These are phyloP conservation scores for Boletus coccyginus DNA, from an alignment of 768 basidiomycete genomes.

Conservation along the genomic window DNA sequence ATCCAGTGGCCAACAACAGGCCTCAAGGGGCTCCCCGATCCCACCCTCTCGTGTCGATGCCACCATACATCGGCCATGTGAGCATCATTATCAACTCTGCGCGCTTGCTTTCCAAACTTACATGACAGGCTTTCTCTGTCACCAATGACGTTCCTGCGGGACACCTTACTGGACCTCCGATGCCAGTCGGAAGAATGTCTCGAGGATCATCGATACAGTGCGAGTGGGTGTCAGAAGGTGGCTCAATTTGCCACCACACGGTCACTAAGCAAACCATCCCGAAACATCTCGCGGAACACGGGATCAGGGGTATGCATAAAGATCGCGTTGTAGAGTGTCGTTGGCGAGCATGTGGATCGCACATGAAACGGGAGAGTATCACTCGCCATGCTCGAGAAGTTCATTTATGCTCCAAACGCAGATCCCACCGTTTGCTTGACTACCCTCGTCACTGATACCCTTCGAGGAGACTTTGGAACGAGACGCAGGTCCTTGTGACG, in stretches of 20 bases:
- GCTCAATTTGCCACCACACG: not conserved
- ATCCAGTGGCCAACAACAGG: not conserved
- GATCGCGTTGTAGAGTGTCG: not conserved
- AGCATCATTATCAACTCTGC: not conserved
- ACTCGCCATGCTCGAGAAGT: conserved; percentile 14
- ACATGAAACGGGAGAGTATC: conserved; percentile 4
- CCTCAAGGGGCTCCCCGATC: not conserved
- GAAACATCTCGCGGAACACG: conserved; percentile 15
- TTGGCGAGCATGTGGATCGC: conserved; percentile 3
- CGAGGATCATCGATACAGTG: not conserved
- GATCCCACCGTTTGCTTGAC: not conserved
- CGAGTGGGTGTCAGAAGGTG: not conserved
- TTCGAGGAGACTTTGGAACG: no score
- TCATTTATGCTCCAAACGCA: conserved; percentile 14
- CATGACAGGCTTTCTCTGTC: not conserved
- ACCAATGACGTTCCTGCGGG: no score
- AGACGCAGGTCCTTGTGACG: not conserved
- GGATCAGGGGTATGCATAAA: conserved; percentile 5
- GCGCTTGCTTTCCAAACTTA: not conserved
- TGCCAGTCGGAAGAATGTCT: not conserved
- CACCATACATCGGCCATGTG: conserved; percentile 1
- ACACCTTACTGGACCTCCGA: not conserved
- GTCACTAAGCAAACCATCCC: not conserved
- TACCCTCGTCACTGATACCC: not conserved
- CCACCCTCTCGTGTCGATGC: not conserved